phyloP scores from a whole-genome alignment of 2,329 filamentous ascomycete species.

The Graphium sp. region DNA sequence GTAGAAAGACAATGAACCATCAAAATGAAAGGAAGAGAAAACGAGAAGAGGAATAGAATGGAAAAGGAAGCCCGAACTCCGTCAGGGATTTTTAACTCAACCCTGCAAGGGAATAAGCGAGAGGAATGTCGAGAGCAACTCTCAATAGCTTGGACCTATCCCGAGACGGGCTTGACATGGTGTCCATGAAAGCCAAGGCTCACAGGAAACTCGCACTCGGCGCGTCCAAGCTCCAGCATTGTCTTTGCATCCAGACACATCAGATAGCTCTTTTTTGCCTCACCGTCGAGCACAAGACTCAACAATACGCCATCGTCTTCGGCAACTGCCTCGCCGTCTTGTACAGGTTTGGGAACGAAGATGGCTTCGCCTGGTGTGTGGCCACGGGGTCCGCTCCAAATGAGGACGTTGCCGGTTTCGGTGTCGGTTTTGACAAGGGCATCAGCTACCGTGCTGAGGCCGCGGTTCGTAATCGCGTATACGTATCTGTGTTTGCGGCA shows the following conservation, averaged over 20 bases:
- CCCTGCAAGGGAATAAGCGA: neutral
- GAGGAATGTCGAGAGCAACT: neutral
- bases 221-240: constrained; percentile 46
- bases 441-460: constrained; percentile 43
- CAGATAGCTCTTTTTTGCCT: constrained; percentile 42
- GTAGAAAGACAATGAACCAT: constrained; percentile 1
- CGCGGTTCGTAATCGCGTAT: constrained; percentile 38
- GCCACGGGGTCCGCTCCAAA: constrained; percentile 38
- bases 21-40: neutral
- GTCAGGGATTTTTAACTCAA: neutral
- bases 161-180: constrained; percentile 15
- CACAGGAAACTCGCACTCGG: constrained; percentile 42
- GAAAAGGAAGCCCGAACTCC: neutral
- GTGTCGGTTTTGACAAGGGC: constrained; percentile 50
- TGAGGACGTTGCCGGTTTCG: constrained; percentile 26
- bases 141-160: neutral
- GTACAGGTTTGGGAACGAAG: constrained; percentile 32
- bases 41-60: neutral
- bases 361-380: constrained; percentile 57
- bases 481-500: constrained; percentile 40
- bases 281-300: constrained; percentile 46
- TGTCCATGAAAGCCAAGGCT: constrained; percentile 49
- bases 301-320: constrained; percentile 46
- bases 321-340: constrained; percentile 14
- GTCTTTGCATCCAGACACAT: constrained; percentile 45